These are phyloP conservation scores for Plasmodium reichenowi DNA, from an alignment of 169 alveolate genomes.

Conservation along the genomic window DNA sequence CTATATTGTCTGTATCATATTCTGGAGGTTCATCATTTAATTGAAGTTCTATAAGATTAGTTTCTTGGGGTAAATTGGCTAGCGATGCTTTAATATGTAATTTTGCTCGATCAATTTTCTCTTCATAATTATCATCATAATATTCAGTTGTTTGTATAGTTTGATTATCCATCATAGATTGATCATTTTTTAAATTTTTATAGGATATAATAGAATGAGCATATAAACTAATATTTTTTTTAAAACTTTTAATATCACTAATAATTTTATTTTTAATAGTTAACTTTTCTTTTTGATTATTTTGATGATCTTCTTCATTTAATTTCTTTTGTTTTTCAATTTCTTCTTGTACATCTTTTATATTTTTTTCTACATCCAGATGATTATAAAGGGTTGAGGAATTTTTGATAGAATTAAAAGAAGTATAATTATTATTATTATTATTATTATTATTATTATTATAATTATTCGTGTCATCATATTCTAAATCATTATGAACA, in stretches of 20 bases:
- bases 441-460: not conserved
- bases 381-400: not conserved
- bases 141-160: constrained; percentile 19
- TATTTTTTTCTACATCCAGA: constrained; percentile 13
- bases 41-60: constrained; percentile 80
- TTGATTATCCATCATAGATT: constrained; percentile 20
- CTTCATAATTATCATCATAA: constrained; percentile 76
- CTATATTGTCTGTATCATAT: constrained; percentile 2
- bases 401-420: not conserved
- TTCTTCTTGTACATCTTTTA: constrained; percentile 38
- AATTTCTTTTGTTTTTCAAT: constrained; percentile 11
- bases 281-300: constrained; percentile 3
- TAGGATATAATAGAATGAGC: constrained; percentile 57
- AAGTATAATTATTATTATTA: not conserved
- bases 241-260: constrained; percentile 55
- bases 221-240: constrained; percentile 44
- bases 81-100: constrained; percentile 83
- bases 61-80: constrained; percentile 83
- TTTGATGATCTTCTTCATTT: constrained; percentile 3
- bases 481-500: not conserved
- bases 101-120: constrained; percentile 85
- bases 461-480: not conserved
- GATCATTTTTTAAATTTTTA: constrained; percentile 17
- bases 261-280: constrained; percentile 33
- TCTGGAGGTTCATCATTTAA: constrained; percentile 64